Base-by-base conservation (phyloP, 2,329 filamentous ascomycete genomes). In the Parastagonospora nodorum region DNA sequence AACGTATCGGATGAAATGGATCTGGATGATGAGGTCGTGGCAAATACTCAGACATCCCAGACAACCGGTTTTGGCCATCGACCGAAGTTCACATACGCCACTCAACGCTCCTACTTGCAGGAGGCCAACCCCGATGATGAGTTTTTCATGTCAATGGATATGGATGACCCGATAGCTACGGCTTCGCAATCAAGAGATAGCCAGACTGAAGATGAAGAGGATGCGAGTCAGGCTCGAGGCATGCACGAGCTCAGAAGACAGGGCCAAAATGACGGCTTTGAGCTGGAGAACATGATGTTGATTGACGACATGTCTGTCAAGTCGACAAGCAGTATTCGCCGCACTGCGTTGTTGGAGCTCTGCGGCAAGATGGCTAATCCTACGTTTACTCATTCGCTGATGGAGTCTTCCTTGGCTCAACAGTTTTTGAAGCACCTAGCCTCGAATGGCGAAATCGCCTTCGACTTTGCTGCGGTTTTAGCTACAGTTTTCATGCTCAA, bases 351-450 rank as follows among this genome's bases (percentile, higher is more conserved):
- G 52, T 69, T 84, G 33, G 82, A 85, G 45, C 69, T 87, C n/a
- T 78, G 79, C 44, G 71, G 68, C 24, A 84, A 82, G 57, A 72
- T 86, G 49, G 59, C 74, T 2, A 79, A 87, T 42, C 85, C 86
- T 61, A 78, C 78, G 1, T 92, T 89, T 61, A 77, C 84, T 27
- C 78, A 80, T 14, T 86, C 89, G 54, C 92, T 96, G 62, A 81
- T 88, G 15, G 87, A 92, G 54, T 87, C 90, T 58, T 84, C 85
- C 6, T 84, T 88, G 48, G 88, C 90, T 54, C 82, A 85, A 46
- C 83, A 82, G 28, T 78, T 97, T 12, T 82, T 91, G 45, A 79
- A 82, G 38, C 82, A 83, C 36, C 77, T 89, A 8, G 80, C 78
- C 1, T 77, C 55, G 42, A 58, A 58, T 32, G 72, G 60, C 50